These are phyloP conservation scores for Arachnomyces sp. DNA, from an alignment of 2,329 filamentous ascomycete species.

Conservation along the genomic window DNA sequence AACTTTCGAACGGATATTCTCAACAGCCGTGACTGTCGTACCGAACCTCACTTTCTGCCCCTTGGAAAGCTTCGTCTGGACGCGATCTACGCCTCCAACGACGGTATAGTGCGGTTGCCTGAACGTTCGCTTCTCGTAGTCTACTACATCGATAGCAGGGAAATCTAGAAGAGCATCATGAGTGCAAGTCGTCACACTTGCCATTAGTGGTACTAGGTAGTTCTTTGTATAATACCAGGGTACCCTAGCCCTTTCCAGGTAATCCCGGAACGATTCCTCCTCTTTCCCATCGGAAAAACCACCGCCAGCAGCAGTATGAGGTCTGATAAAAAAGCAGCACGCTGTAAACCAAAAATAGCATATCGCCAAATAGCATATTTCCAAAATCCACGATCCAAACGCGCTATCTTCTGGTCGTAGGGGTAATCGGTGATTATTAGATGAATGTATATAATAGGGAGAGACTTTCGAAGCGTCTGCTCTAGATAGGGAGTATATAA, in stretches of 20 bases:
- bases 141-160: constrained; percentile 47
- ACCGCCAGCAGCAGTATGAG: constrained; percentile 12
- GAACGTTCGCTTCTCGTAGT: constrained; percentile 44
- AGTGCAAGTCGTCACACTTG: constrained; percentile 49
- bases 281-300: not conserved
- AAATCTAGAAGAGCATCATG: constrained; percentile 45
- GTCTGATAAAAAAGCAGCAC: constrained; percentile 44
- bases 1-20: constrained; percentile 11
- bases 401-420: constrained; percentile 32
- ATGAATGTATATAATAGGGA: constrained; percentile 48
- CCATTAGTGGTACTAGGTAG: constrained; percentile 50
- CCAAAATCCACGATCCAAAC: constrained; percentile 34
- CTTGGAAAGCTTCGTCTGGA: constrained; percentile 40
- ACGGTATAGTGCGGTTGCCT: constrained; percentile 47
- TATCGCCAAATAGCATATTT: constrained; percentile 39
- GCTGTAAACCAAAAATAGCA: constrained; percentile 50
- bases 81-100: constrained; percentile 42
- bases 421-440: constrained; percentile 45
- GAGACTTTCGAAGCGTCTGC: constrained; percentile 1
- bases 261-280: constrained; percentile 43
- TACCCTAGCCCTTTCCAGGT: constrained; percentile 44
- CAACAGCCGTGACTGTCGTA: constrained; percentile 18
- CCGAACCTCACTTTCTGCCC: constrained; percentile 39
- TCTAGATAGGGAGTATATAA: constrained; percentile 47
- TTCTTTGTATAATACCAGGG: constrained; percentile 41